Evolutionary conservation across 2,329 filamentous ascomycete species (phyloP).

Genomic region (Fusarium sulawesiense): DNA sequence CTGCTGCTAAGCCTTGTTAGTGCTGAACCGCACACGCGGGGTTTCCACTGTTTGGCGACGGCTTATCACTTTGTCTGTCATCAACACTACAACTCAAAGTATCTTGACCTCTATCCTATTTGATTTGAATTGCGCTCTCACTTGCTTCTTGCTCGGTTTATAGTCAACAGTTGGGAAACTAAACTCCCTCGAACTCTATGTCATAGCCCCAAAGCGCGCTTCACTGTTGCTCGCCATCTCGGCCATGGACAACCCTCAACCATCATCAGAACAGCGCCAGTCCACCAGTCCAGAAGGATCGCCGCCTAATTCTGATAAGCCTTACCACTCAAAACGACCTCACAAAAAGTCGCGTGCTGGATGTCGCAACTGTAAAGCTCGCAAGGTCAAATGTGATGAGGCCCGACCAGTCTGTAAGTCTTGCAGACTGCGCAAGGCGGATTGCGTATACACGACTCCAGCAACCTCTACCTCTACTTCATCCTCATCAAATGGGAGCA

Average conservation of each 20-base stretch:
- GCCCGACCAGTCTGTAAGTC: constrained; percentile 60
- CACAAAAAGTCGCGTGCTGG: constrained; percentile 67
- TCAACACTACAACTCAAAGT: not conserved
- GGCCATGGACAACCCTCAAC: constrained; percentile 21
- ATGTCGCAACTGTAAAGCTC: constrained; percentile 65
- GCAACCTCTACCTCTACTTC: constrained; percentile 2
- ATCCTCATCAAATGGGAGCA: constrained; percentile 3
- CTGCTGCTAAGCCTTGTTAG: constrained; percentile 28
- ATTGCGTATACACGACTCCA: constrained; percentile 59
- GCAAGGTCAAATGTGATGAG: constrained; percentile 61
- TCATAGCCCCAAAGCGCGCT: not conserved
- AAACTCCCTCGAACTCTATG: not conserved
- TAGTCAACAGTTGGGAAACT: not conserved
- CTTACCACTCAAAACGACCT: constrained; percentile 60
- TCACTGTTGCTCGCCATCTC: not conserved
- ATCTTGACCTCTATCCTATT: not conserved
- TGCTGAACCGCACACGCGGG: constrained; percentile 23
- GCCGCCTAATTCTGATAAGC: constrained; percentile 29
- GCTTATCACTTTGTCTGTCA: constrained; percentile 17
- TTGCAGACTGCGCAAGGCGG: constrained; percentile 60
- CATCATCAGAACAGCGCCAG: constrained; percentile 10
- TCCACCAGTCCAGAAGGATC: constrained; percentile 28
- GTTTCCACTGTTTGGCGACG: constrained; percentile 12
- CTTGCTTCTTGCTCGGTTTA: not conserved
- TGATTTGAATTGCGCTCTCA: not conserved